Conservation (phyloP, 2,329 filamentous ascomycete species). For the Penicillium sp. region DNA sequence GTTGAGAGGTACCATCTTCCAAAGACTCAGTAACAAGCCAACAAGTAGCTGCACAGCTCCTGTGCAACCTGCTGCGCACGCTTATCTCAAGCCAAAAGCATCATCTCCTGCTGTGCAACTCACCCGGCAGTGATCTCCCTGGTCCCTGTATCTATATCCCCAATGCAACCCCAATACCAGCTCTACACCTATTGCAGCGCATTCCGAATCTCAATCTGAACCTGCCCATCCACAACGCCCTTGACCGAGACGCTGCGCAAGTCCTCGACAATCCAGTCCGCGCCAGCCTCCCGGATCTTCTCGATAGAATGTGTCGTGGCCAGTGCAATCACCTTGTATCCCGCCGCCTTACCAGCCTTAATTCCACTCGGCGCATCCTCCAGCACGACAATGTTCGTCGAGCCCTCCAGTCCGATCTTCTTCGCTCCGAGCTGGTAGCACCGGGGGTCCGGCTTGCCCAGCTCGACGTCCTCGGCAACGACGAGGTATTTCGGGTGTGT, state of each 20-base stretch:
- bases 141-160: neutral
- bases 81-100: neutral
- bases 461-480: constrained; percentile 74
- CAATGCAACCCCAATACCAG: neutral
- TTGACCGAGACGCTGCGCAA: constrained; percentile 73
- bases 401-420: constrained; percentile 59
- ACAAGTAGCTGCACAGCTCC: neutral
- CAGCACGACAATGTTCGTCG: constrained; percentile 71
- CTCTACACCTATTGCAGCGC: constrained; percentile 49
- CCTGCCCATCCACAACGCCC: constrained; percentile 61
- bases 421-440: constrained; percentile 74
- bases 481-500: constrained; percentile 71
- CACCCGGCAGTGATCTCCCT: neutral
- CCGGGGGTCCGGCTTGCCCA: constrained; percentile 77
- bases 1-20: too few relatives aligned
- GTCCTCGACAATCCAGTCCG: constrained; percentile 86
- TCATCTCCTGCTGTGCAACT: neutral
- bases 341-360: constrained; percentile 80
- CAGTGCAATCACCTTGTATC: constrained; percentile 82
- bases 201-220: constrained; percentile 72
- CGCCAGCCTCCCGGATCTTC: constrained; percentile 74
- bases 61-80: constrained; percentile 4
- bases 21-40: neutral
- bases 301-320: constrained; percentile 80
- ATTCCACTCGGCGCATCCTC: constrained; percentile 92